A percentile compares a stretch with the other conserved stretches of the same genome.
phyloP scores from a whole-genome alignment of 805 yeast genomes.

The Candida endomychidarum region DNA sequence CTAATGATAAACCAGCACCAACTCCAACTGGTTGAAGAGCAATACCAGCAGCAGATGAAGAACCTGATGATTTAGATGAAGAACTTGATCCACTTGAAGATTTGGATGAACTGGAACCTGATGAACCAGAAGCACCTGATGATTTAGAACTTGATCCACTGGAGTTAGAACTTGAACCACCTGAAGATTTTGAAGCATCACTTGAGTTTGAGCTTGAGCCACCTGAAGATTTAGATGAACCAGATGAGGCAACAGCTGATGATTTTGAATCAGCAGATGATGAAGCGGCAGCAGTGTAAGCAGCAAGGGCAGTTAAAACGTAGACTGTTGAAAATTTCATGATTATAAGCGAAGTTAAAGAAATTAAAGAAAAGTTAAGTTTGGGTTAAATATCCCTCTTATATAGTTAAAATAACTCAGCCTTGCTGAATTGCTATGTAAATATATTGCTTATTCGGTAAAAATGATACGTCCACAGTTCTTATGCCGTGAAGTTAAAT shows the following conservation, averaged over 20 bases:
- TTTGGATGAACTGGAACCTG: conserved; percentile 7
- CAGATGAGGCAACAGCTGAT: conserved; percentile 8
- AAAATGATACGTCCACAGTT: background rate
- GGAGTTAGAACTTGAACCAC: conserved; percentile 2
- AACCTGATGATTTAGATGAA: conserved; percentile 6
- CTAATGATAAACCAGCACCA: conserved; percentile 8
- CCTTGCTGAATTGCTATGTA: conserved; percentile 2
- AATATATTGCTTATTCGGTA: background rate
- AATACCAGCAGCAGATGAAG: conserved; percentile 10
- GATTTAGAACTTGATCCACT: conserved; percentile 11
- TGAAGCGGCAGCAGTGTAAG: conserved; percentile 9
- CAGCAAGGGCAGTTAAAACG: conserved; percentile 1
- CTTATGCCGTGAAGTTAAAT: background rate
- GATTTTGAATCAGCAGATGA: conserved; percentile 9
- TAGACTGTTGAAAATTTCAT: conserved; percentile 15
- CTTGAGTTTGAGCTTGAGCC: conserved; percentile 3
- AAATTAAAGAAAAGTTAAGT: background rate
- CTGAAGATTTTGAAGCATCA: background rate
- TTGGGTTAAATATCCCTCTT: background rate
- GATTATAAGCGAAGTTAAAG: background rate
- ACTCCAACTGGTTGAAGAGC: conserved; percentile 9
- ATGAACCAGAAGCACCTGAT: conserved; percentile 5
- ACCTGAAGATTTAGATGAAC: conserved; percentile 4
- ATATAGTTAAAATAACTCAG: conserved; percentile 2
- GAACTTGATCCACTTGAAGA: no score